These are phyloP conservation scores for Haplographium delicatum DNA, from an alignment of 495 filamentous ascomycete genomes.

Conservation along the genomic window DNA sequence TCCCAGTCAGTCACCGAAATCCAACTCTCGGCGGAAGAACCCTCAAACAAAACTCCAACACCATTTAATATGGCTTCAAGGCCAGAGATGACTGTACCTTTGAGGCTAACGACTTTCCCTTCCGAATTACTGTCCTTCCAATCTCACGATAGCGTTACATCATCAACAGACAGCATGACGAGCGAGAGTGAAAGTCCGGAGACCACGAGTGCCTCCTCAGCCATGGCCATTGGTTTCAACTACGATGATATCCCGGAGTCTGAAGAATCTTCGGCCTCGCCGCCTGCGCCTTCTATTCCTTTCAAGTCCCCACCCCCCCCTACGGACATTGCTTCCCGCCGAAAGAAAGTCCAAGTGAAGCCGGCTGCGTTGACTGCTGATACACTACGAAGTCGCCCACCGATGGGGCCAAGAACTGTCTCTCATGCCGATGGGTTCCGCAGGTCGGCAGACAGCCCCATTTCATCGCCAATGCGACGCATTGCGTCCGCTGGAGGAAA, in stretches of 20 bases:
- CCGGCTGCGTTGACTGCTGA: constrained; percentile 20
- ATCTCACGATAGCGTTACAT: constrained; percentile 6
- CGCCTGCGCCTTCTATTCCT: constrained; percentile 17
- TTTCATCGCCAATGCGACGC: constrained; percentile 27
- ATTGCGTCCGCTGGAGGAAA: constrained; percentile 27
- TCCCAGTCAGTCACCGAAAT: constrained; percentile 11
- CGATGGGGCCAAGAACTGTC: constrained; percentile 24
- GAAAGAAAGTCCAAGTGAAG: constrained; percentile 23
- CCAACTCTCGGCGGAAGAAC: constrained; percentile 10
- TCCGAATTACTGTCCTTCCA: constrained; percentile 15
- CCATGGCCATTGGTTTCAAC: constrained; percentile 14
- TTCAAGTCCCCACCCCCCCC: constrained; percentile 26
- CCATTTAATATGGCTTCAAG: constrained; percentile 11
- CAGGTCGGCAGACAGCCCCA: constrained; percentile 17
- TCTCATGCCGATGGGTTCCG: constrained; percentile 25
- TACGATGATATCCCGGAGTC: constrained; percentile 17
- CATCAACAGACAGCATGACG: not conserved
- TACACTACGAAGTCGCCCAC: constrained; percentile 16
- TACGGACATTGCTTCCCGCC: constrained; percentile 23
- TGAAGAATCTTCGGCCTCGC: constrained; percentile 13
- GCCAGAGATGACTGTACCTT: constrained; percentile 1
- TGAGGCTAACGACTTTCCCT: constrained; percentile 11
- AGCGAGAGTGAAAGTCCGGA: constrained; percentile 20
- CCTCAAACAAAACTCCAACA: constrained; percentile 9
- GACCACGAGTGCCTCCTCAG: not conserved